These are phyloP conservation scores for Fragaria iinumae DNA, from an alignment of 306 rosid species.

Conservation along the genomic window DNA sequence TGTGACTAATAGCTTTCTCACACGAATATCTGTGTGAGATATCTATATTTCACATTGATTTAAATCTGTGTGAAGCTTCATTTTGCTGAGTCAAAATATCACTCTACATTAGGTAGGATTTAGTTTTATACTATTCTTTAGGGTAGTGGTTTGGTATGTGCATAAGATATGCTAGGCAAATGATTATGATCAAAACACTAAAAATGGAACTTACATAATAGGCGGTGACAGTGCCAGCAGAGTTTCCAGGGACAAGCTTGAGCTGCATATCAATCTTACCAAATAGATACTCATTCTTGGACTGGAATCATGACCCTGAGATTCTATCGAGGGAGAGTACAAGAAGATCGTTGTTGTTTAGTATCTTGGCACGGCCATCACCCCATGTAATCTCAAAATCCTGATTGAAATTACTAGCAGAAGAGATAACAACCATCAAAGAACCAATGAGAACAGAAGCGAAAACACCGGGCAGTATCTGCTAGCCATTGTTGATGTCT, in stretches of 20 bases:
- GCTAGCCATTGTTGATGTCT: conserved; percentile 25
- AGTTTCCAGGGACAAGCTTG: conserved; percentile 73
- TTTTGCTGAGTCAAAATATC: no score
- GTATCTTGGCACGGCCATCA: conserved; percentile 60
- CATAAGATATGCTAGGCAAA: neutral
- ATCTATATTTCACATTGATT: no score
- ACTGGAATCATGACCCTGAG: conserved; percentile 75
- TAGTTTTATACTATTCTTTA: no score
- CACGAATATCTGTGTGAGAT: no score
- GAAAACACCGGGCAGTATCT: conserved; percentile 12
- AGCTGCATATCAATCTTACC: conserved; percentile 66
- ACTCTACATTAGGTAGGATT: no score
- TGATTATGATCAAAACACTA: neutral
- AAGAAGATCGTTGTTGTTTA: conserved; percentile 54
- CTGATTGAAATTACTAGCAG: conserved; percentile 40
- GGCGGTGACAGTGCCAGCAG: conserved; percentile 83
- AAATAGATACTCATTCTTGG: conserved; percentile 55
- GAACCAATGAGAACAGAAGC: conserved; percentile 22
- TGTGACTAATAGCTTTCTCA: no score
- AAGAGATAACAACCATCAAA: conserved; percentile 18
- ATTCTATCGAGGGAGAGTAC: conserved; percentile 51
- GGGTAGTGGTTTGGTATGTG: neutral
- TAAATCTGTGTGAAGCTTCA: no score
- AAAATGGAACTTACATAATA: conserved; percentile 45
- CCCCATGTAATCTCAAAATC: conserved; percentile 70